Base-by-base conservation (phyloP, 129 eudicot genomes). In the Escallonia rubra region DNA sequence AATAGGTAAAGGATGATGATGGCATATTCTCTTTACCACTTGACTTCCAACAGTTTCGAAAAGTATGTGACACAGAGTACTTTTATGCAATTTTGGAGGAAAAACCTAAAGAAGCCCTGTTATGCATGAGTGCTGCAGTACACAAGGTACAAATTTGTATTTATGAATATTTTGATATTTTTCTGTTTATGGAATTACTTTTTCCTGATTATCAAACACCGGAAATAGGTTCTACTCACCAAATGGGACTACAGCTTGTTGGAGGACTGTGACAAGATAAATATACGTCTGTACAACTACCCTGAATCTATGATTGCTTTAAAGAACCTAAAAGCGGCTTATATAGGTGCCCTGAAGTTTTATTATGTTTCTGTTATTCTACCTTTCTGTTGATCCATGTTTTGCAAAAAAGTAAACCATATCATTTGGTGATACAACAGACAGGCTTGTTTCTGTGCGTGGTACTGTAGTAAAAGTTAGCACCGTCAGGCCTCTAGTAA, bases 281-380 rank as follows among this genome's bases (percentile, higher is more conserved):
- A 86, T 72, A 80, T 92, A 71, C 96, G 98, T 69, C 78, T 92
- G 74, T 87, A 84, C 81, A 92, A 89, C 74, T 65, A 84, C 71
- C 89, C 88, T 34, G 89, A 92, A 76, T 88, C 95, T 15, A 77
- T 86, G 89, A 84, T 89, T 68, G 87, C 98, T 63, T 80, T 92
- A 79, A 92, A 82, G 92, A 86, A 92, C 74, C 84, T 92, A 8
- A 92, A 92, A 82, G 96, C 98, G 64, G 95, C 98, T 73, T 92
- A 86, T 76, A 92, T 92, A 69, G 97, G 97, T 88, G 85, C 51
- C 4, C 66, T 43, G 52, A 15, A 39, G n/a, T 3, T 15, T 15
- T 41, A n/a, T 6, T 10, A 40, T 59, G 7, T 1, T 57, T 42
- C 11, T 2, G 9, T 43, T 11, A 10, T 39, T 45, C 14, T 43